These are phyloP conservation scores for Colletotrichum sp. DNA, from an alignment of 2,329 filamentous ascomycete species.

Conservation along the genomic window DNA sequence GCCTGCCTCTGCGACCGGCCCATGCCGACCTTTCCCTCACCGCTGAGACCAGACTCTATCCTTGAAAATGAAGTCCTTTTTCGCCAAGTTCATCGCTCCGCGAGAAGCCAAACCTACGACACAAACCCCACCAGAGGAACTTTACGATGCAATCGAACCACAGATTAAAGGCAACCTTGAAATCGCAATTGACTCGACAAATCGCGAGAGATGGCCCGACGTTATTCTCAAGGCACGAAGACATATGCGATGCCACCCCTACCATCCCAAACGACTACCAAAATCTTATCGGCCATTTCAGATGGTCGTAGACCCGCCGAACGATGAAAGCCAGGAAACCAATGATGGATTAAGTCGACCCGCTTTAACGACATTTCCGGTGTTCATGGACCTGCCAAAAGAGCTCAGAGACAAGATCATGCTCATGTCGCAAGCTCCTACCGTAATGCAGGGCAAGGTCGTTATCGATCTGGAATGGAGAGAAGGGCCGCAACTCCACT, in stretches of 20 bases:
- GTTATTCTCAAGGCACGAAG: neutral
- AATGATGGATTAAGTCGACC: neutral
- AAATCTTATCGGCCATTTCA: neutral
- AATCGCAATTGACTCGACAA: neutral
- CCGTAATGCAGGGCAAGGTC: neutral
- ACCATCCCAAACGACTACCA: neutral
- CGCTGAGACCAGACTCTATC: accelerated
- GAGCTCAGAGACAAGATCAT: neutral
- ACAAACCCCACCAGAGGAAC: accelerated
- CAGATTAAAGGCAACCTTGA: neutral
- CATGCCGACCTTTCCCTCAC: accelerated
- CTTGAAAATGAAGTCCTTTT: neutral
- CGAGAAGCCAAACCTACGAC: accelerated
- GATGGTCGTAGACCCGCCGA: neutral
- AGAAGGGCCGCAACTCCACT: neutral
- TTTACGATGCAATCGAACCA: neutral
- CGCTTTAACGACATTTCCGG: neutral
- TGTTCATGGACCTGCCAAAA: neutral
- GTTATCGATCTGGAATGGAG: neutral
- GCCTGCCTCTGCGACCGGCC: neutral
- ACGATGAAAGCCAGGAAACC: accelerated
- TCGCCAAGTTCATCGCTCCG: accelerated
- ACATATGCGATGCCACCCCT: neutral
- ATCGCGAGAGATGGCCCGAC: neutral
- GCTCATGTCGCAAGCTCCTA: neutral